Evolutionary conservation across 2,329 filamentous ascomycete genomes (phyloP), one percentile per base, ranked within the genome.

Genomic region (Trichoderma polysporum): DNA sequence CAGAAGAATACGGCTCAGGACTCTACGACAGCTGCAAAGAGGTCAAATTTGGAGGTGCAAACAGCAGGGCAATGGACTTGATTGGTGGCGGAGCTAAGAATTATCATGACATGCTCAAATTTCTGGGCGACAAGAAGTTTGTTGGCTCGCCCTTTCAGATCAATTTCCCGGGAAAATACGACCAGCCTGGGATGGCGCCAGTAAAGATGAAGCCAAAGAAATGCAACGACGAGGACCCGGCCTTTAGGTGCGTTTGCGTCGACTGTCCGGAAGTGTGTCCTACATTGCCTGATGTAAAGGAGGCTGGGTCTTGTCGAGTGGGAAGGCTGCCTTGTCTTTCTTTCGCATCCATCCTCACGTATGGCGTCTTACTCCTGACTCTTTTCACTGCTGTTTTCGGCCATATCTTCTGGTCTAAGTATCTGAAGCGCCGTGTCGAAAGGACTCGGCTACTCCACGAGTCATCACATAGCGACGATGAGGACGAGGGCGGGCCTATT

Each of bases 11-110:
- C 76, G 94, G 93, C 50, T 85, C 87, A 9, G 93, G 91, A 1
- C 96, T 99, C 81, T 99, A 94, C 77, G 86, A 97, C 79, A 99
- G 95, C 80, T 99, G 95, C 83, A 98, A 98, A 80, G 93, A 99
- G 77, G 94, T 99, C 79, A 99, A 99, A 76, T 97, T 98, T 74
- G 95, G 95, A 39, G 91, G 94, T 7, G 94, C 94, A 49, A 97
- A 97, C 75, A 91, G 92, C 68, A 93, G 91, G 74, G 95, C 94
- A 17, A 99, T 99, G 86, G 91, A 94, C 73, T 89, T 99, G 73
- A 98, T 99, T 69, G 96, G 95, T 35, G 95, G 95, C 17, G 94
- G 94, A 17, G 95, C 95, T 13, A 94, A 94, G 78, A 92, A 97
- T 76, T 96, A 94, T 77, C 88, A 88, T 0, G 87, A 91, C 49